These are phyloP conservation scores for Cryphonectria japonica DNA, from an alignment of 2,329 filamentous ascomycete genomes.

Conservation along the genomic window DNA sequence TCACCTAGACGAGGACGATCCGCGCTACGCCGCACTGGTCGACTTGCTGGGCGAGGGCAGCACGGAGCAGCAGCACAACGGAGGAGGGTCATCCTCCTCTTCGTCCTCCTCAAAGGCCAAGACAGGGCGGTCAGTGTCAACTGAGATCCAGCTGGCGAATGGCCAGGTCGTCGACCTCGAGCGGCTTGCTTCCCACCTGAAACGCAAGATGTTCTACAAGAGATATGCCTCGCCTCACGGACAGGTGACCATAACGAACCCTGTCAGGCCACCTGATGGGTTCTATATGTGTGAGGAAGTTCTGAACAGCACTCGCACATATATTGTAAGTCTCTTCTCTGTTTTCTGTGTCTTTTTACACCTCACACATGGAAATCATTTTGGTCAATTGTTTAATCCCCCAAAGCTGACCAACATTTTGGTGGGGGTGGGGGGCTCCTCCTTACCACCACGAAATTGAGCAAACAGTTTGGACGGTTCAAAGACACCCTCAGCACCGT, in stretches of 20 bases:
- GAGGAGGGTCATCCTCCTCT: background rate
- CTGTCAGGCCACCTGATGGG: conserved; percentile 17
- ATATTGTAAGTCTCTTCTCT: conserved; percentile 9
- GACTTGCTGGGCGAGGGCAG: background rate
- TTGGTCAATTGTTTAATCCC: background rate
- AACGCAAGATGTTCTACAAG: conserved; percentile 6
- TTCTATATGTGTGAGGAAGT: conserved; percentile 24
- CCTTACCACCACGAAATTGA: background rate
- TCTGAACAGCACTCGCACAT: conserved; percentile 16
- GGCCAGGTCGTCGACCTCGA: conserved; percentile 21
- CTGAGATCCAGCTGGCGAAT: background rate
- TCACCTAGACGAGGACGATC: background rate
- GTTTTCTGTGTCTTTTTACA: fast-evolving
- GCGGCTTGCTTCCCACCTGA: conserved; percentile 13
- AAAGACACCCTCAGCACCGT: background rate
- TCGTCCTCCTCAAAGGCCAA: background rate
- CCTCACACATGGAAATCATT: background rate
- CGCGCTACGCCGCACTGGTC: background rate
- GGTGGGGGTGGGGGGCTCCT: too few relatives aligned
- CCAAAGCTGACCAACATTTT: background rate
- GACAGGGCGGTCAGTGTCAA: background rate
- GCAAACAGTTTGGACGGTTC: conserved; percentile 4
- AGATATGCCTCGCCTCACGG: background rate
- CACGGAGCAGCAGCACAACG: background rate
- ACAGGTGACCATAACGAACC: background rate